Evolutionary conservation across 768 basidiomycete species (phyloP).

Genomic region (Amylocystis lapponica): DNA sequence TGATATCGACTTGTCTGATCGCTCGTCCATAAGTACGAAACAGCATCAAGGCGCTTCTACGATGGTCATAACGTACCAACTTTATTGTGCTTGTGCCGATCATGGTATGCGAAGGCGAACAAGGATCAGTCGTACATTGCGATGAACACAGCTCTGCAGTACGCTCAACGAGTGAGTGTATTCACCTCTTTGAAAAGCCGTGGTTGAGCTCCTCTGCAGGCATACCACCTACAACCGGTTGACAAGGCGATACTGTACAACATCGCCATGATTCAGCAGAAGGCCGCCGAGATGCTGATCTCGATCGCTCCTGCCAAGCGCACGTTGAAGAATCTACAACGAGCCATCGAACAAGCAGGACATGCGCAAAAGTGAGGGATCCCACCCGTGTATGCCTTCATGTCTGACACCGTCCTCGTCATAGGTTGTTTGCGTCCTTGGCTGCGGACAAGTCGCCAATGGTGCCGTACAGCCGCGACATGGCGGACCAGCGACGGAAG

Average conservation of each 20-base stretch:
- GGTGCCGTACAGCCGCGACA: conserved; percentile 79
- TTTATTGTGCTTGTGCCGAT: conserved; percentile 80
- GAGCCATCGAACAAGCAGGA: conserved; percentile 71
- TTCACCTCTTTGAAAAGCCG: conserved; percentile 12
- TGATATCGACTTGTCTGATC: neutral
- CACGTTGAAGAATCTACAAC: conserved; percentile 71
- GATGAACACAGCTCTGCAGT: conserved; percentile 81
- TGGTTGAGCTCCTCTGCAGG: conserved; percentile 44
- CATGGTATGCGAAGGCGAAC: conserved; percentile 92
- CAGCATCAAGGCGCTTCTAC: conserved; percentile 78
- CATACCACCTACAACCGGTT: conserved; percentile 73
- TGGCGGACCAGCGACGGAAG: conserved; percentile 84
- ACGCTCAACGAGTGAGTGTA: conserved; percentile 75
- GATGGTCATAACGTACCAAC: conserved; percentile 67
- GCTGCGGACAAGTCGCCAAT: conserved; percentile 63
- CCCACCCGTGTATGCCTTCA: too few species aligned
- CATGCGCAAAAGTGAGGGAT: conserved; percentile 77
- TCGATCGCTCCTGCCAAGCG: conserved; percentile 69
- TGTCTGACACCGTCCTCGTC: too few species aligned
- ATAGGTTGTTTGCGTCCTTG: conserved; percentile 83
- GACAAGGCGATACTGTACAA: conserved; percentile 94
- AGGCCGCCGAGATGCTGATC: conserved; percentile 87
- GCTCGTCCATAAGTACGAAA: conserved; percentile 77
- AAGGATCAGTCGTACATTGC: conserved; percentile 79
- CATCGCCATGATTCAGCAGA: conserved; percentile 97